Evolutionary conservation across 306 rosid genomes (phyloP).

Genomic region (Phaseolus lunatus): DNA sequence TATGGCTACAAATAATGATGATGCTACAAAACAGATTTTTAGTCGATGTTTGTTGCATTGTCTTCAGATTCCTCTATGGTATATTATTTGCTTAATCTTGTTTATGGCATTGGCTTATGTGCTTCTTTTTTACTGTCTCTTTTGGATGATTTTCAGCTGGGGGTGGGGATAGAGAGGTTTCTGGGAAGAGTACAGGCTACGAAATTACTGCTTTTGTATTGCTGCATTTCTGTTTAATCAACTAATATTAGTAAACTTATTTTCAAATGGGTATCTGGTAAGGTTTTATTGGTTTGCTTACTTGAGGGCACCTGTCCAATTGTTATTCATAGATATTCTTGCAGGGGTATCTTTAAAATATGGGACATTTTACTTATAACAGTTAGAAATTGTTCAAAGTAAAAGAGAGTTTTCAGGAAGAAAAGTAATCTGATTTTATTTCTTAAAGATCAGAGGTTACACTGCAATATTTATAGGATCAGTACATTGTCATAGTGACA

Average conservation of each 20-base stretch:
- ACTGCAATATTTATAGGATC: neutral
- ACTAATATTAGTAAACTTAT: neutral
- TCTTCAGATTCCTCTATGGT: constrained; percentile 96
- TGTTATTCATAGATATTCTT: neutral
- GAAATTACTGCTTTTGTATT: neutral
- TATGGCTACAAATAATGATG: constrained; percentile 89
- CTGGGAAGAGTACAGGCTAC: neutral
- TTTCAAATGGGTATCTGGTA: neutral
- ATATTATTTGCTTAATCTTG: constrained; percentile 43
- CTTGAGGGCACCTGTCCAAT: neutral
- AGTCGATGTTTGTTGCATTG: constrained; percentile 92
- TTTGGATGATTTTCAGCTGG: constrained; percentile 2
- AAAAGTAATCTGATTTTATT: neutral
- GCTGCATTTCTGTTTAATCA: neutral
- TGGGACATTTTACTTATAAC: neutral
- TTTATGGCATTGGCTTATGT: constrained; percentile 22
- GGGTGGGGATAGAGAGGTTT: neutral
- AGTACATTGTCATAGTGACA: neutral
- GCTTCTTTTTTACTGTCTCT: constrained; percentile 32
- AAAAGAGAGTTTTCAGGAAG: neutral
- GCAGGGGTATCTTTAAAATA: neutral
- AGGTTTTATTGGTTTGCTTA: constrained; percentile 1
- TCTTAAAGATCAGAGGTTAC: neutral
- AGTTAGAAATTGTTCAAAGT: neutral
- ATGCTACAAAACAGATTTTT: constrained; percentile 87